A percentile compares a stretch with the other conserved stretches of the same genome.
Conservation (phyloP, 495 filamentous ascomycete genomes). For the Cercophora samala region DNA sequence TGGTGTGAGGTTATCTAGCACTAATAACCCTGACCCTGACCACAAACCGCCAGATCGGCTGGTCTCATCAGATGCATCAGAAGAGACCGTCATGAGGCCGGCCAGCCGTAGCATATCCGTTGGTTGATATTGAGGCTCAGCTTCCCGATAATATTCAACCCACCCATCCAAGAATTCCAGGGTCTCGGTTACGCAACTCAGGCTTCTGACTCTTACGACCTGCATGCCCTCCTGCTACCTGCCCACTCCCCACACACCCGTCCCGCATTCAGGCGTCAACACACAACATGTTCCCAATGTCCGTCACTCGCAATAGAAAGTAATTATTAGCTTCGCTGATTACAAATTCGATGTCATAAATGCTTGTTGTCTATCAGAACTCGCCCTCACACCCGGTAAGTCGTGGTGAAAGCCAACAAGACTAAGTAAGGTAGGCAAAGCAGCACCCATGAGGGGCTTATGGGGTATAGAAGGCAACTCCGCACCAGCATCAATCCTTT, state of each 20-base stretch:
- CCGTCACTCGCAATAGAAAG: neutral
- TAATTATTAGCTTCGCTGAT: neutral
- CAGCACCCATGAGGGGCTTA: neutral
- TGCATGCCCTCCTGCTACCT: neutral
- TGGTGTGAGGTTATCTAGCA: neutral
- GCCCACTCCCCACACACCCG: too few species aligned
- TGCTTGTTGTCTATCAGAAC: neutral
- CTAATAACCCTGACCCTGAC: neutral
- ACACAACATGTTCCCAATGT: neutral
- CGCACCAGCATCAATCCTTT: slow-evolving; percentile 21
- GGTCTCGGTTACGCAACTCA: neutral
- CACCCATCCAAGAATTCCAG: neutral
- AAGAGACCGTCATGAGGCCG: neutral
- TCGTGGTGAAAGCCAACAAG: slow-evolving; percentile 1
- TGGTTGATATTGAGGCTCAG: neutral
- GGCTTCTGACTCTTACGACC: neutral
- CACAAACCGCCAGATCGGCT: neutral
- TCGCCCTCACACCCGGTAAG: neutral
- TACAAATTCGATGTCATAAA: neutral
- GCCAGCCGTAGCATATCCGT: neutral
- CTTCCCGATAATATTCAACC: neutral
- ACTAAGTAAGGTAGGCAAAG: slow-evolving; percentile 3
- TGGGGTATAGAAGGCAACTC: slow-evolving; percentile 30
- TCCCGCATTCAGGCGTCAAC: neutral
- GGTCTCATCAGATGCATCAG: neutral